phyloP scores from a whole-genome alignment of 2,329 filamentous ascomycete genomes.

The Arthrinium phaeospermum region DNA sequence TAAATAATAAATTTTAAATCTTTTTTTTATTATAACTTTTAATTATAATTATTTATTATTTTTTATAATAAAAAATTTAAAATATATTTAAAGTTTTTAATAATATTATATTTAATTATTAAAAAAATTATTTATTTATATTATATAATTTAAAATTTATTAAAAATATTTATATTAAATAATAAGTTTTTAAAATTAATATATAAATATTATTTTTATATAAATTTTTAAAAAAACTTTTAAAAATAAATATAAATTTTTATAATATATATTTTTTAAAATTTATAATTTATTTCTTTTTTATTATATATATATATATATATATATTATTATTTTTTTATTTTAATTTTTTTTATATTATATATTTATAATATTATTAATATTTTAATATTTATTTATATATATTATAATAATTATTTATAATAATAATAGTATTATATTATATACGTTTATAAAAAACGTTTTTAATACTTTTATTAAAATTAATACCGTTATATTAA shows the following conservation, averaged over 20 bases:
- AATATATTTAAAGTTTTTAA: too few relatives aligned
- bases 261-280: conserved; percentile 17
- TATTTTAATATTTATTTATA: conserved; percentile 1
- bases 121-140: too few relatives aligned
- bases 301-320: not conserved
- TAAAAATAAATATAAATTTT: conserved; percentile 17
- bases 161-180: conserved; percentile 4
- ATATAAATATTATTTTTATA: not conserved
- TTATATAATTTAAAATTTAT: too few relatives aligned
- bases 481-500: too few relatives aligned
- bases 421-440: conserved; percentile 9
- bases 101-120: too few relatives aligned
- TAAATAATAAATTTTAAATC: too few relatives aligned
- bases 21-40: too few relatives aligned
- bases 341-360: not conserved
- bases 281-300: not conserved
- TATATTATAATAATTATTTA: conserved; percentile 14
- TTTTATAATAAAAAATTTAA: too few relatives aligned
- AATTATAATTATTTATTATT: too few relatives aligned
- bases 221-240: not conserved
- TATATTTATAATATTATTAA: conserved; percentile 9
- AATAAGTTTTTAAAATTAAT: conserved; percentile 7
- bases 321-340: not conserved
- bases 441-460: too few relatives aligned
- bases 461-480: too few relatives aligned